phyloP scores from a whole-genome alignment of 83 land plant species.

The Thuja plicata region DNA sequence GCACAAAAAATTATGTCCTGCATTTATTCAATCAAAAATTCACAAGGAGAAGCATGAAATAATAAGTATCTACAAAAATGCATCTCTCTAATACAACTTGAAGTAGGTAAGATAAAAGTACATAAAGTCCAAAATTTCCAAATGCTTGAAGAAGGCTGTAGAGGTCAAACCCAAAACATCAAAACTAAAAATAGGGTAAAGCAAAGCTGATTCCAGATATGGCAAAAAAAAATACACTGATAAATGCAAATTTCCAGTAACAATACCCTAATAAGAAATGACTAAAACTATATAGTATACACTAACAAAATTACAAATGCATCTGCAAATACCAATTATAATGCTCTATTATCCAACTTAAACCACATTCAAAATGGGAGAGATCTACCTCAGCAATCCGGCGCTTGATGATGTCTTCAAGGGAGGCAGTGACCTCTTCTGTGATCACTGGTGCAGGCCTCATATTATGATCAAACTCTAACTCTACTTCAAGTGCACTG shows the following conservation, averaged over 20 bases:
- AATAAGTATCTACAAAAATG: not conserved
- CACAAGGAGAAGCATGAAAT: not conserved
- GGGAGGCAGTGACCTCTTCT: conserved; percentile 86
- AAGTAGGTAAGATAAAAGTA: not conserved
- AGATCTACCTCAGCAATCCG: conserved; percentile 78
- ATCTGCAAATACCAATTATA: not conserved
- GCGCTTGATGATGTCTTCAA: conserved; percentile 83
- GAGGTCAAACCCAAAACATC: not conserved
- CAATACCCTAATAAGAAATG: not conserved
- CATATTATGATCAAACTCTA: conserved; percentile 91
- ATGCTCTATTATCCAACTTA: not conserved
- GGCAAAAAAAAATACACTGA: not conserved
- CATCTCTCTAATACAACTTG: not conserved
- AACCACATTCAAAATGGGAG: not conserved
- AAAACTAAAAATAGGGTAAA: not conserved
- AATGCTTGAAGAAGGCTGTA: not conserved
- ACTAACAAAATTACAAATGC: not conserved
- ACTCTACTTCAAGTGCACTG: conserved; percentile 92
- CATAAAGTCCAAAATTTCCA: not conserved
- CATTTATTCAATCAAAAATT: not conserved
- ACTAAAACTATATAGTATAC: not conserved
- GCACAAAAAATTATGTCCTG: not conserved
- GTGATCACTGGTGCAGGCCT: conserved; percentile 96
- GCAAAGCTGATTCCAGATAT: not conserved
- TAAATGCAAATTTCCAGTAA: not conserved